Evolutionary conservation across 176 grass and related monocot genomes (phyloP), one percentile per base, ranked within the genome.

Genomic region (Guadua angustifolia): DNA sequence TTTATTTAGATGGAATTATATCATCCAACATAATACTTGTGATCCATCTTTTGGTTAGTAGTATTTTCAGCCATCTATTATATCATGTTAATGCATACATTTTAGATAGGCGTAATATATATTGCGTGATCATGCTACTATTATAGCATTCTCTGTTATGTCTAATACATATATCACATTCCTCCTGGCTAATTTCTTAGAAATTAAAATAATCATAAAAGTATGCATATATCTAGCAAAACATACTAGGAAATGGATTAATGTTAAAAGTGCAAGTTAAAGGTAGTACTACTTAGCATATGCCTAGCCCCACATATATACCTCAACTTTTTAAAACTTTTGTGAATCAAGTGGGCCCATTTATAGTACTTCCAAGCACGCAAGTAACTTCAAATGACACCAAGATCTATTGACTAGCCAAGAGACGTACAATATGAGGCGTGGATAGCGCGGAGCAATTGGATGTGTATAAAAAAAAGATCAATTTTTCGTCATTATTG

Each of bases 311-410:
- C 55, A 64, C 3, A 46, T 24, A 38, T 44, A 60, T 5, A 70
- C 40, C 12, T 29, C 35, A 52, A 12, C 13, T 25, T 33, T 39
- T 44, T 62, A 56, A 36, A 71, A 50, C 50, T 39, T 29, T 17
- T 69, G 45, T 14, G 8, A 55, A 70, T 7, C 7, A 53, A 10
- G 35, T 55, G 64, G 62, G 24, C n/a, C 51, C 71, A 66, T 25
- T 43, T 76, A 26, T 32, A 15, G 80, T 77, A 78, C 44, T 42
- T 60, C 74, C 10, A 78, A 87, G 14, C 21, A 66, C 49, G 36
- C 25, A 82, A 75, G 70, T 42, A 81, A 77, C 63, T 64, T 52
- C 73, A 42, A 76, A 79, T 66, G 66, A 38, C 49, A 79, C 80
- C 56, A 40, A 71, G 14, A 61, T 52, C 15, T 60, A 47, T 79